These are phyloP conservation scores for Hortiboletus flavorubellus DNA, from an alignment of 768 basidiomycete species.

Conservation along the genomic window DNA sequence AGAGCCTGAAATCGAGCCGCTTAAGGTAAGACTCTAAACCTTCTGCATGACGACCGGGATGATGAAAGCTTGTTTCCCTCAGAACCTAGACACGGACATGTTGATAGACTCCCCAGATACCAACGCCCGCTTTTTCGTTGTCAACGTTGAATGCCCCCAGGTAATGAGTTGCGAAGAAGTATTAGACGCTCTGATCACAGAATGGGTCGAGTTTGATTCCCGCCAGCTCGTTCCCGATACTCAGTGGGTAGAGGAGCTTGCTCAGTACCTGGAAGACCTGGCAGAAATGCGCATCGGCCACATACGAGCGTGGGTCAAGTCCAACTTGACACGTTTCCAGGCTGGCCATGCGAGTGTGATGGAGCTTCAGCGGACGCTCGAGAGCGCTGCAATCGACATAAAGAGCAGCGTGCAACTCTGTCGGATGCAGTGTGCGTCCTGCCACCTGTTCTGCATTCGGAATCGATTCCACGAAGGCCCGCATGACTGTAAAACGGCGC, in stretches of 20 bases:
- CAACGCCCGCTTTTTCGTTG: slow-evolving; percentile 35
- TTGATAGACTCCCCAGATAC: slow-evolving; percentile 38
- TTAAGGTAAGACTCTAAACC: slow-evolving; percentile 40
- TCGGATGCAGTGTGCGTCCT: slow-evolving; percentile 43
- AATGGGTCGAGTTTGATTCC: slow-evolving; percentile 31
- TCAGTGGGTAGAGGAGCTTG: slow-evolving; percentile 41
- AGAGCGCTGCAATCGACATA: slow-evolving; percentile 43
- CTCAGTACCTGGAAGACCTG: slow-evolving; percentile 39
- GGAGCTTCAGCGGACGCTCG: slow-evolving; percentile 41
- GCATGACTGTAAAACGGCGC: slow-evolving; percentile 51
- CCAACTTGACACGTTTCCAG: slow-evolving; percentile 49
- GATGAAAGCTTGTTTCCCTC: not conserved
- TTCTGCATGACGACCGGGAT: not conserved
- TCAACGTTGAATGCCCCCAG: slow-evolving; percentile 12
- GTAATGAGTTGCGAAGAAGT: slow-evolving; percentile 8
- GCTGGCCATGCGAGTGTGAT: slow-evolving; percentile 42
- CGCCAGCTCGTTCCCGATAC: slow-evolving; percentile 38
- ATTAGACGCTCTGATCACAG: slow-evolving; percentile 16
- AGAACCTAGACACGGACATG: slow-evolving; percentile 56
- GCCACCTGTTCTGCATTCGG: slow-evolving; percentile 48
- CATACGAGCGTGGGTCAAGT: slow-evolving; percentile 48
- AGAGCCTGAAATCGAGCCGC: slow-evolving; percentile 41
- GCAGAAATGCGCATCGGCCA: slow-evolving; percentile 44
- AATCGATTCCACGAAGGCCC: slow-evolving; percentile 41
- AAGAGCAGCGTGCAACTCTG: slow-evolving; percentile 50